phyloP scores from a whole-genome alignment of 2,329 filamentous ascomycete genomes.

The Penicillium sp. region DNA sequence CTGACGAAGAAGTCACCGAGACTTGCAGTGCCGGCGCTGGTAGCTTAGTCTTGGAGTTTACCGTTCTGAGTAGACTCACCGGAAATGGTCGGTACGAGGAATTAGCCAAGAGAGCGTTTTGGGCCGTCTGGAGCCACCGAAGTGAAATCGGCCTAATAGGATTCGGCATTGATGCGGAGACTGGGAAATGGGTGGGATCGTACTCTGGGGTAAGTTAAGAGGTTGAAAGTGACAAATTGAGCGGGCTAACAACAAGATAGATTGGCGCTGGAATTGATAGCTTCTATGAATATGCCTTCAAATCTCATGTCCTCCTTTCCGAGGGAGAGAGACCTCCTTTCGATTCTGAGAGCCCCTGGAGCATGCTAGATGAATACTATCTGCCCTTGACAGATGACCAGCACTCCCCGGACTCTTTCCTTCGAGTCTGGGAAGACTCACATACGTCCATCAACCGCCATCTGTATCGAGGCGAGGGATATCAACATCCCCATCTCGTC shows the following conservation, averaged over 20 bases:
- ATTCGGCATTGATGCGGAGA: slow-evolving; percentile 87
- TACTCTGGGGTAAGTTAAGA: slow-evolving; percentile 64
- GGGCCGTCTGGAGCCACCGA: slow-evolving; percentile 89
- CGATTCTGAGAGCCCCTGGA: slow-evolving; percentile 41
- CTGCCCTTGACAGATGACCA: slow-evolving; percentile 61
- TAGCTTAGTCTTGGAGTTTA: slow-evolving; percentile 89
- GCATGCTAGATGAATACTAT: slow-evolving; percentile 63
- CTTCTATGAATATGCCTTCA: slow-evolving; percentile 97
- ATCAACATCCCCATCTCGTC: slow-evolving; percentile 87
- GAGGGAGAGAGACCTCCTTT: slow-evolving; percentile 54
- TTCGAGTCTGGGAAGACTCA: slow-evolving; percentile 79
- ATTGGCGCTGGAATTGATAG: slow-evolving; percentile 96
- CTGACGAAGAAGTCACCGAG: slow-evolving; percentile 73
- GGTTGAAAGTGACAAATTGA: not conserved
- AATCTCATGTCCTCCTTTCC: slow-evolving; percentile 86
- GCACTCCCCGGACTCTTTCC: slow-evolving; percentile 73
- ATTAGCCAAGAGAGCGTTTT: slow-evolving; percentile 87
- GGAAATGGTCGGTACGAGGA: slow-evolving; percentile 86
- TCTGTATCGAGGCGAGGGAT: slow-evolving; percentile 71
- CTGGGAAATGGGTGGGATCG: slow-evolving; percentile 80
- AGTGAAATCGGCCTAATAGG: slow-evolving; percentile 86
- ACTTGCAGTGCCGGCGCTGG: slow-evolving; percentile 97
- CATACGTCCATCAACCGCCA: slow-evolving; percentile 87
- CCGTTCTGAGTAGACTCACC: slow-evolving; percentile 81
- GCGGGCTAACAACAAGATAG: slow-evolving; percentile 26